Percentiles rank a stretch among this genome's conserved stretches.
These are phyloP conservation scores for Paecilomyces dactylethromorphus DNA, from an alignment of 2,329 filamentous ascomycete species.

Conservation along the genomic window DNA sequence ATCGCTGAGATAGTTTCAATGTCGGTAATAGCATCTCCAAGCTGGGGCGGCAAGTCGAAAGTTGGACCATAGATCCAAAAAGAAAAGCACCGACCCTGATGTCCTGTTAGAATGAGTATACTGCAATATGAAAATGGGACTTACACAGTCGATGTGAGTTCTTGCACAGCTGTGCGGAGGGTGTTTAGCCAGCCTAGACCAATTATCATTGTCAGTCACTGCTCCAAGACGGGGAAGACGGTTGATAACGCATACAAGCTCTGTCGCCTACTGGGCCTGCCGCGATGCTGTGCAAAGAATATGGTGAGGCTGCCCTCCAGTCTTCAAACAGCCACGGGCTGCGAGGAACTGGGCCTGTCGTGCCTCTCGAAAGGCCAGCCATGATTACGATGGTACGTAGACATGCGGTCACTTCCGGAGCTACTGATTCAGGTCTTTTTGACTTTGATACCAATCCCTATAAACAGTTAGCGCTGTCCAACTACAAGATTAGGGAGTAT, in stretches of 20 bases:
- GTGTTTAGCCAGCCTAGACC: not conserved
- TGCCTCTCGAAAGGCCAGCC: not conserved
- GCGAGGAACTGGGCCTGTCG: not conserved
- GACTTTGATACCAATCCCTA: not conserved
- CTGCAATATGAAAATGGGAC: not conserved
- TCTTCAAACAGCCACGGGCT: not conserved
- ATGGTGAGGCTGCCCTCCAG: not conserved
- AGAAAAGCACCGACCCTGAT: too few species aligned
- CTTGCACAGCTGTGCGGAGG: not conserved
- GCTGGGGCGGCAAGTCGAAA: too few species aligned
- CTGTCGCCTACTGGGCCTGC: not conserved
- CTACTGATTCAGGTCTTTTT: not conserved
- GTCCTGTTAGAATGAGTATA: not conserved
- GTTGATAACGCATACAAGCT: not conserved
- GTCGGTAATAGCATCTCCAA: too few species aligned
- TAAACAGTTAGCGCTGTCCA: not conserved
- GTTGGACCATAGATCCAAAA: too few species aligned
- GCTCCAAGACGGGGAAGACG: not conserved
- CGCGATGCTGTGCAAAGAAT: not conserved
- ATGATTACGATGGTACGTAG: not conserved
- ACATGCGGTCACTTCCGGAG: not conserved
- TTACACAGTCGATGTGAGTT: not conserved
- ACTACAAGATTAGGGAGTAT: not conserved
- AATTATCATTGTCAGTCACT: not conserved
- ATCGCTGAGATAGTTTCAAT: constrained; percentile 5